Conservation (phyloP, 495 filamentous ascomycete genomes). For the Penicillium coprophilum region DNA sequence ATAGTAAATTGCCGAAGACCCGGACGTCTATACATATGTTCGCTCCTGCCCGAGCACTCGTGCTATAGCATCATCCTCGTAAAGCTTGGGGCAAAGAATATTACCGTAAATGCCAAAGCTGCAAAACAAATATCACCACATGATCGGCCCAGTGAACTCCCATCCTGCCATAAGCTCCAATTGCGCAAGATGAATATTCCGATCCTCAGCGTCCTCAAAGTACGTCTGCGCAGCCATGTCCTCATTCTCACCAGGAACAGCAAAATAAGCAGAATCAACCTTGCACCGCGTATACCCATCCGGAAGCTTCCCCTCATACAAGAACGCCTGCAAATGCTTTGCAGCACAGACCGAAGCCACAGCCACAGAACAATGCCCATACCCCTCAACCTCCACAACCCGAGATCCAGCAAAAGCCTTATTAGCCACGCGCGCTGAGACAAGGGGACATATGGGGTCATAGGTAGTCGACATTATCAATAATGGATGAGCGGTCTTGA, state of each 20-base stretch:
- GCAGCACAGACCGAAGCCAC: conserved; percentile 40
- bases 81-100: too few species aligned
- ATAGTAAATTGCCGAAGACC: neutral
- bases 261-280: conserved; percentile 34
- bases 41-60: too few species aligned
- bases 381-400: conserved; percentile 44
- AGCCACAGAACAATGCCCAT: conserved; percentile 46
- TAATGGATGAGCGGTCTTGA: conserved; percentile 40
- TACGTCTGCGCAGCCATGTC: conserved; percentile 7
- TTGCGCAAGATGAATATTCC: conserved; percentile 16
- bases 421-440: conserved; percentile 38
- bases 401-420: conserved; percentile 38
- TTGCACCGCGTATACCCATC: conserved; percentile 33
- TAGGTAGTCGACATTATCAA: conserved; percentile 44
- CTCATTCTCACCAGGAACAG: conserved; percentile 20
- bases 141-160: neutral
- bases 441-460: conserved; percentile 45
- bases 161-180: conserved; percentile 10
- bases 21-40: neutral
- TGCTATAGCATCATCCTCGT: too few species aligned
- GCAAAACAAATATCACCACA: neutral
- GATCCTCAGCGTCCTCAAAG: conserved; percentile 17
- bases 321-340: conserved; percentile 34
- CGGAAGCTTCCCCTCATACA: conserved; percentile 41
- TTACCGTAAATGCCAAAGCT: too few species aligned